These are phyloP conservation scores for Bruguiera sexangula DNA, from an alignment of 345 rosid genomes.

Conservation along the genomic window DNA sequence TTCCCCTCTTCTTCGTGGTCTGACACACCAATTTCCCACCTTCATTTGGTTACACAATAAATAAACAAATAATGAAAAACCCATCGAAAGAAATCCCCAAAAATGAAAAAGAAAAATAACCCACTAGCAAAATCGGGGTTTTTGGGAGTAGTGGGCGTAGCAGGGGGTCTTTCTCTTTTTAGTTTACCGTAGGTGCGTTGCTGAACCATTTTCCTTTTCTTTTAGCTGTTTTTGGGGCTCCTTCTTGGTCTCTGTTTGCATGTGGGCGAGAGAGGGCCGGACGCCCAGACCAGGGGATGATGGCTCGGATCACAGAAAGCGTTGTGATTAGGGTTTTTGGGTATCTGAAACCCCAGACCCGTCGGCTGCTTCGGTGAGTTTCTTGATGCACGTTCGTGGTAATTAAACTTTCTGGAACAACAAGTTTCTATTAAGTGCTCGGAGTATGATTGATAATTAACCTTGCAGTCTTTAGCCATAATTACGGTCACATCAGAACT, in stretches of 20 bases:
- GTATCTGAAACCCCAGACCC: slow-evolving; percentile 14
- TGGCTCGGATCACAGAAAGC: too few relatives aligned
- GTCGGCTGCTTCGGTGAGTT: not conserved
- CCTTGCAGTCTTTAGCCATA: too few relatives aligned
- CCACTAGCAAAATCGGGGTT: not conserved
- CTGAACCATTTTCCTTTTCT: slow-evolving; percentile 57
- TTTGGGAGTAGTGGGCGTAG: slow-evolving; percentile 22
- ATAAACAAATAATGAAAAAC: not conserved
- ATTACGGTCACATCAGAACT: too few relatives aligned
- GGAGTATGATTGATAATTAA: too few relatives aligned
- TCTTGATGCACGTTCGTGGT: not conserved
- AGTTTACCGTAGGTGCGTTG: slow-evolving; percentile 69
- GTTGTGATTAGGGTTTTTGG: not conserved
- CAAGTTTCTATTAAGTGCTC: too few relatives aligned
- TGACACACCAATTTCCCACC: slow-evolving; percentile 90
- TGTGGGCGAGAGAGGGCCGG: too few relatives aligned
- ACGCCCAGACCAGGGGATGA: too few relatives aligned
- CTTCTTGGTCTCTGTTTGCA: not conserved
- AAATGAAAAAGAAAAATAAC: not conserved
- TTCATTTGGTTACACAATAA: slow-evolving; percentile 15
- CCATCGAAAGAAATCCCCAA: not conserved
- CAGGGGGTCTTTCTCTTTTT: slow-evolving; percentile 55
- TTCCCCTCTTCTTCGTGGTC: slow-evolving; percentile 75
- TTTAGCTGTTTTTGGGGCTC: not conserved
- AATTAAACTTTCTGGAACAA: too few relatives aligned